These are phyloP conservation scores for Amylocarpus encephaloides DNA, from an alignment of 2,329 filamentous ascomycete species.

Conservation along the genomic window DNA sequence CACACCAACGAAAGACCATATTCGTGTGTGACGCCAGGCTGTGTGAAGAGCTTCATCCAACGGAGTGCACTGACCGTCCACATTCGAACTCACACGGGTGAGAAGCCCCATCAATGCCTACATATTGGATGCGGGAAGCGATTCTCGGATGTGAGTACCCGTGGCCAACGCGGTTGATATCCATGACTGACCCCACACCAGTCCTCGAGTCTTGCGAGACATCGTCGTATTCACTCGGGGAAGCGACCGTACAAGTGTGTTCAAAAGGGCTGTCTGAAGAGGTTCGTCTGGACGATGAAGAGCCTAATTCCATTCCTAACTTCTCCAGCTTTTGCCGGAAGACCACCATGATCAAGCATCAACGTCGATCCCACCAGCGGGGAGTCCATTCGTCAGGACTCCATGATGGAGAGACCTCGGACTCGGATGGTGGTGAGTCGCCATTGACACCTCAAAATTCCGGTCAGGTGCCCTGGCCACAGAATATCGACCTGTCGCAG, in stretches of 20 bases:
- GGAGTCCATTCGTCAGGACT: conserved; percentile 48
- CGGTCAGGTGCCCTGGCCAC: conserved; percentile 44
- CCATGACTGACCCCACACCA: conserved; percentile 18
- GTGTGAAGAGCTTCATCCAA: conserved; percentile 66
- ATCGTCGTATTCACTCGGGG: conserved; percentile 66
- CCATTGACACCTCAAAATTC: conserved; percentile 52
- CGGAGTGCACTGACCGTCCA: conserved; percentile 65
- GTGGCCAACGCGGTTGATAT: not conserved
- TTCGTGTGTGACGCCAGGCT: conserved; percentile 52
- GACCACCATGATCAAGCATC: conserved; percentile 65
- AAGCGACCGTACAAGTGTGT: conserved; percentile 60
- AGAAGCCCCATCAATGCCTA: conserved; percentile 65
- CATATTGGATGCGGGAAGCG: conserved; percentile 60
- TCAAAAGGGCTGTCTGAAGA: conserved; percentile 36
- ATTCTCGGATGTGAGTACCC: conserved; percentile 58
- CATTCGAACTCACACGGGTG: conserved; percentile 63
- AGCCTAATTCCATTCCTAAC: conserved; percentile 17
- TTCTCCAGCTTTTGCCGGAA: conserved; percentile 59
- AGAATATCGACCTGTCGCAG: conserved; percentile 36
- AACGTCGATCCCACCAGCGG: conserved; percentile 54
- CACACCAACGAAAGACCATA: conserved; percentile 67
- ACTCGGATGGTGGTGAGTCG: conserved; percentile 43
- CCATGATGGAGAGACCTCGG: conserved; percentile 32
- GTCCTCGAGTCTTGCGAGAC: conserved; percentile 36
- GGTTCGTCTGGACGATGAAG: conserved; percentile 21